phyloP scores from a whole-genome alignment of 106 monocot species.

The Iris macrosiphon region DNA sequence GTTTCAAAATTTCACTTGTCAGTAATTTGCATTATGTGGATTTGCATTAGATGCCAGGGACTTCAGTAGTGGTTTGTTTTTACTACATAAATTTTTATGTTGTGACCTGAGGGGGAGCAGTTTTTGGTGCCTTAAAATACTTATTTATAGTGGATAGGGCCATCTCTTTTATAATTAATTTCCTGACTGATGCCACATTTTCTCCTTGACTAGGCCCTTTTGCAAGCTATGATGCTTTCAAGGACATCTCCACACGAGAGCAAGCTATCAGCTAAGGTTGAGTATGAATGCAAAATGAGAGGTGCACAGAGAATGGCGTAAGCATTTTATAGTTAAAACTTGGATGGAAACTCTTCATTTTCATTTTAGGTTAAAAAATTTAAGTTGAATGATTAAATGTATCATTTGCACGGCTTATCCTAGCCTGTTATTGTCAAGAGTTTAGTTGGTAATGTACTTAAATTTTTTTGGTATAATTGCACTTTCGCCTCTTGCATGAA shows the following conservation, averaged over 20 bases:
- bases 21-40: background rate
- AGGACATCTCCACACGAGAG: conserved; percentile 60
- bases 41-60: background rate
- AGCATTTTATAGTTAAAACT: conserved; percentile 25
- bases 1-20: background rate
- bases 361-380: background rate
- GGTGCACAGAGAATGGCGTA: conserved; percentile 99
- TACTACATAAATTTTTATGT: background rate
- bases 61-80: background rate
- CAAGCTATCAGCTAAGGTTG: conserved; percentile 77
- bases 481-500: too few species aligned
- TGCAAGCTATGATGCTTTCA: conserved; percentile 95
- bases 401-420: too few species aligned
- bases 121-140: background rate
- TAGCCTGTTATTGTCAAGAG: too few species aligned
- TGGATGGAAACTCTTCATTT: background rate
- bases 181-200: conserved; percentile 5
- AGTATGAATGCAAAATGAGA: conserved; percentile 98
- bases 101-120: background rate
- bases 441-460: too few species aligned
- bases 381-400: too few species aligned
- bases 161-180: background rate
- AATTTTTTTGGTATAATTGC: too few species aligned
- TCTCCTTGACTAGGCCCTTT: conserved; percentile 46
- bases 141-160: background rate